Evolutionary conservation across 352 stramenopile genomes (phyloP).

Genomic region (Peronospora destructor): DNA sequence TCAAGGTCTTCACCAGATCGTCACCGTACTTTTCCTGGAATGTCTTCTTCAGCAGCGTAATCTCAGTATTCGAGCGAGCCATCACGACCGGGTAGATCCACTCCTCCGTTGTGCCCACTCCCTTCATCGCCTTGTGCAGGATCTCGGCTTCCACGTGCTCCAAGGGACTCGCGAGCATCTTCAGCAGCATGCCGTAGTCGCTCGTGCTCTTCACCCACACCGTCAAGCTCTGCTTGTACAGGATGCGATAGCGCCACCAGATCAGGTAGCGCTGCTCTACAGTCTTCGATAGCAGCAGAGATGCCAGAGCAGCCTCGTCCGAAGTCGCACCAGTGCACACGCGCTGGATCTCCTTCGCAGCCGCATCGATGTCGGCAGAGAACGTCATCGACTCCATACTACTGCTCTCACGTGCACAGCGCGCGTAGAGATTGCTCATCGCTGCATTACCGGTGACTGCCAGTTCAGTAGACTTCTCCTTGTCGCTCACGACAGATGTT

Average conservation of each 20-base stretch:
- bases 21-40: conserved; percentile 44
- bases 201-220: conserved; percentile 49
- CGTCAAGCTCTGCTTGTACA: conserved; percentile 56
- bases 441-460: too few species aligned
- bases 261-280: conserved; percentile 26
- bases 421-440: too few species aligned
- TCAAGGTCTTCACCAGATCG: conserved; percentile 39
- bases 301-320: conserved; percentile 15
- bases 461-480: too few species aligned
- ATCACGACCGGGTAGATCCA: conserved; percentile 49
- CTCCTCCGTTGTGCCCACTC: conserved; percentile 63
- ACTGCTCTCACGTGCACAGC: not conserved
- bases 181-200: conserved; percentile 50
- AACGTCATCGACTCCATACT: conserved; percentile 12
- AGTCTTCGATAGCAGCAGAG: conserved; percentile 18
- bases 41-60: conserved; percentile 63
- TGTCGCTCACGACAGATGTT: not conserved
- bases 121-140: conserved; percentile 64
- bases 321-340: conserved; percentile 4
- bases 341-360: conserved; percentile 33
- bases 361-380: conserved; percentile 31
- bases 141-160: conserved; percentile 59
- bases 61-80: conserved; percentile 52
- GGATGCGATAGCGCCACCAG: conserved; percentile 24
- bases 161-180: conserved; percentile 67